A percentile compares a stretch with the other conserved stretches of the same genome.
phyloP scores from a whole-genome alignment of 2,329 filamentous ascomycete genomes.

The Aspergillus pseudonomiae region DNA sequence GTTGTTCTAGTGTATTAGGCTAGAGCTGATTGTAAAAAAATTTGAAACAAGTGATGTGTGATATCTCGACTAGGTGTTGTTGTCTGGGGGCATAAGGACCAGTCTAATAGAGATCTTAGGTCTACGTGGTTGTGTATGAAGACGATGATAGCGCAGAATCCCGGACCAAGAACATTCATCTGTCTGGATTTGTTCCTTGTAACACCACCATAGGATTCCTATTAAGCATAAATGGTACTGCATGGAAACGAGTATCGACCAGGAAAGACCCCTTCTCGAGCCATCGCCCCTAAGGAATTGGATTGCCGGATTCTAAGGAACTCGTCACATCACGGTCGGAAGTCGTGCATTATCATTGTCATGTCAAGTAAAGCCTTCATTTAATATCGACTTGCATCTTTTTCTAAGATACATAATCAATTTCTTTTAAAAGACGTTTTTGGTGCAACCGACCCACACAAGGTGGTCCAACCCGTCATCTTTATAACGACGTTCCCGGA shows the following conservation, averaged over 20 bases:
- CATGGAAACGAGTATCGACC: neutral
- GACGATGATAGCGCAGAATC: neutral
- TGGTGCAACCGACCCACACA: slow-evolving; percentile 34
- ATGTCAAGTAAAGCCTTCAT: slow-evolving; percentile 44
- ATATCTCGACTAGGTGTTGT: neutral
- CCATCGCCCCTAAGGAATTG: neutral
- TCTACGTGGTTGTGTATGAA: neutral
- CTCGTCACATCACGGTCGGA: neutral
- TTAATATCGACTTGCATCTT: slow-evolving; percentile 41
- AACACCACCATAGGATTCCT: neutral
- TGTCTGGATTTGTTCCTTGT: neutral
- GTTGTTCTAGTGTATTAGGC: slow-evolving; percentile 5
- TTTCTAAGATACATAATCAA: slow-evolving; percentile 45
- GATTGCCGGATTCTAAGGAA: neutral
- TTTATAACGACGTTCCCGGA: slow-evolving; percentile 38
- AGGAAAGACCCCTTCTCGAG: neutral
- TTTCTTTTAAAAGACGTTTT: slow-evolving; percentile 34
- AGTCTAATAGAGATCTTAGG: neutral
- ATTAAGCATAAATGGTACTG: neutral
- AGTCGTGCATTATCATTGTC: slow-evolving; percentile 21
- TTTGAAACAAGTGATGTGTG: neutral
- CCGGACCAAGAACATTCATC: neutral
- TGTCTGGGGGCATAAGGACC: neutral
- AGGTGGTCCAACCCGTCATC: slow-evolving; percentile 33
- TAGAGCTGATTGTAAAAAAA: neutral